These are phyloP conservation scores for Gloeophyllum trabeum DNA, from an alignment of 768 basidiomycete species.

Conservation along the genomic window DNA sequence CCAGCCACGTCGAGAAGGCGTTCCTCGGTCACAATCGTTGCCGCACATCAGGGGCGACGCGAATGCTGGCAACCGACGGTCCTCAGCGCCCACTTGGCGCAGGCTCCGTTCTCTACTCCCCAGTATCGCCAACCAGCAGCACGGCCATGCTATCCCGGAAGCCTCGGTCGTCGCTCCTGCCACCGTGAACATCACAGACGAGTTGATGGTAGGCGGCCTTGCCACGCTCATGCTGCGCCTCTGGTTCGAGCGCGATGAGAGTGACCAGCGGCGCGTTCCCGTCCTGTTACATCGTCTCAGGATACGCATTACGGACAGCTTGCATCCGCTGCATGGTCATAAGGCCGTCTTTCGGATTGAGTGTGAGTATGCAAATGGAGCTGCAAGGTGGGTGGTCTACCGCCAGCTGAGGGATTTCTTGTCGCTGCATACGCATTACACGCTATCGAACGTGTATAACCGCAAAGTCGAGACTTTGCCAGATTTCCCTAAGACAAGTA, in stretches of 20 bases:
- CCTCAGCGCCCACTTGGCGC: conserved; percentile 40
- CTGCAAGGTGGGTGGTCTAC: conserved; percentile 90
- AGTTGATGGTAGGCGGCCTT: conserved; percentile 71
- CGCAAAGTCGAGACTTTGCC: conserved; percentile 70
- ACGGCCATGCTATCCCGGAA: conserved; percentile 16
- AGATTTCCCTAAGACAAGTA: conserved; percentile 83
- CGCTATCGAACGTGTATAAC: conserved; percentile 72
- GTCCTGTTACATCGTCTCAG: conserved; percentile 70
- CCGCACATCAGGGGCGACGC: conserved; percentile 9
- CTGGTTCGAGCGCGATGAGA: conserved; percentile 85
- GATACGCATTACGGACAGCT: conserved; percentile 76
- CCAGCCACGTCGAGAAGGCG: conserved; percentile 4
- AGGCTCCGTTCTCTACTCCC: conserved; percentile 59
- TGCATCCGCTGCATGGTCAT: conserved; percentile 66
- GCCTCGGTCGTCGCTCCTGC: conserved; percentile 40
- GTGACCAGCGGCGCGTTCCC: conserved; percentile 70
- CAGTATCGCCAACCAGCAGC: conserved; percentile 34
- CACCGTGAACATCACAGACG: conserved; percentile 69
- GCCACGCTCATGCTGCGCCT: conserved; percentile 69
- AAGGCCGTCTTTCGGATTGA: conserved; percentile 86
- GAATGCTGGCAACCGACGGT: conserved; percentile 8
- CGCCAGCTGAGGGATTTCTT: conserved; percentile 89
- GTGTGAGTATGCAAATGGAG: conserved; percentile 93
- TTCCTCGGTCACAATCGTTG: conserved; percentile 8
- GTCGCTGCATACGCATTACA: conserved; percentile 82